Evolutionary conservation across 441 rosid genomes (phyloP).

Genomic region (Manihot esculenta): DNA sequence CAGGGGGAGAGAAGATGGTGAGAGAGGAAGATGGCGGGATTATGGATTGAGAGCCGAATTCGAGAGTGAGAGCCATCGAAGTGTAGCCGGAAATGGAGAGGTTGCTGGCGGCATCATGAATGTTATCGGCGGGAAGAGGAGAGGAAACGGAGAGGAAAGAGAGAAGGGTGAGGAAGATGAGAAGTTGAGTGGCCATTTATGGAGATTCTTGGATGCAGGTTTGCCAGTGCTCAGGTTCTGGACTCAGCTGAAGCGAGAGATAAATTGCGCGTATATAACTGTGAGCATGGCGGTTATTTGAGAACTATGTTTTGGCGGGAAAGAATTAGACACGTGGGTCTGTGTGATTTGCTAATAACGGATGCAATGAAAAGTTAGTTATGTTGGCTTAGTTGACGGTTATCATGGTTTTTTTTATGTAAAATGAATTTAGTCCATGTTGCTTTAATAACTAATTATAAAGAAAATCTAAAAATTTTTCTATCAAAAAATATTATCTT

Average conservation of each 20-base stretch:
- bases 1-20: conserved; percentile 48
- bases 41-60: conserved; percentile 23
- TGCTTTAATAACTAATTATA: too few species aligned
- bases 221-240: not conserved
- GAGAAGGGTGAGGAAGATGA: conserved; percentile 17
- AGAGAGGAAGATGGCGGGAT: conserved; percentile 22
- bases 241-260: not conserved
- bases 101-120: conserved; percentile 26
- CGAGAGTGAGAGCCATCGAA: conserved; percentile 39
- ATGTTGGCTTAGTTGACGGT: not conserved
- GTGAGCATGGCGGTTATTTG: not conserved
- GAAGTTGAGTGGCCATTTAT: conserved; percentile 27
- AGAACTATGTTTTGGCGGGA: conserved; percentile 27
- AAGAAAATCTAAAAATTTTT: too few species aligned
- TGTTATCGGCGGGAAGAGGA: conserved; percentile 19
- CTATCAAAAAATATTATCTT: too few species aligned
- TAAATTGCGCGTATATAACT: not conserved
- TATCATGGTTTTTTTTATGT: not conserved
- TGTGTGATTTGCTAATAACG: not conserved
- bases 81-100: conserved; percentile 37
- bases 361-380: not conserved
- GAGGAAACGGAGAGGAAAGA: conserved; percentile 21
- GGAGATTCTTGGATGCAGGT: not conserved
- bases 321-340: not conserved
- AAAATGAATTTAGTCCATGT: too few species aligned